These are phyloP conservation scores for Lobosporangium transversale DNA, from an alignment of 192 early-diverging fungal genomes.

Conservation along the genomic window DNA sequence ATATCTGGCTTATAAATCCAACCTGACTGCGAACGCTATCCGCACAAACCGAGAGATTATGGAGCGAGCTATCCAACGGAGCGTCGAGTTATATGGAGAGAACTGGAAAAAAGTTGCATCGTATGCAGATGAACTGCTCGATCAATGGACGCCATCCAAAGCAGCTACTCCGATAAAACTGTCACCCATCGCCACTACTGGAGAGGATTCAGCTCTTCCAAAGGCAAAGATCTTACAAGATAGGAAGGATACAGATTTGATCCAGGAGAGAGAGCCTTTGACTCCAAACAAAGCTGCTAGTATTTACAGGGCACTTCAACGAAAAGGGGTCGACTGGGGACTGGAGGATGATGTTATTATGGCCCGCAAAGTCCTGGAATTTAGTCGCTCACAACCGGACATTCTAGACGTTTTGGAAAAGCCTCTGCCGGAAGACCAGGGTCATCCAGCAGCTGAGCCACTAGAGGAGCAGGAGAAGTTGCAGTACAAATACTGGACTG, in stretches of 20 bases:
- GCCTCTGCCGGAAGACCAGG: background rate
- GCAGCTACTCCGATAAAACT: background rate
- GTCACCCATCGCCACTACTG: background rate
- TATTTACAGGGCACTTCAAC: constrained; percentile 11
- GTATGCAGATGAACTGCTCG: constrained; percentile 8
- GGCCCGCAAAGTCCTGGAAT: constrained; percentile 23
- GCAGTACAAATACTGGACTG: constrained; percentile 20
- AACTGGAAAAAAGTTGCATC: constrained; percentile 41
- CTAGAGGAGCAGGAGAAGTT: background rate
- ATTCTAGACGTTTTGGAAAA: constrained; percentile 12
- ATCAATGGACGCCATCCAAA: constrained; percentile 15
- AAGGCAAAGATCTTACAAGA: background rate
- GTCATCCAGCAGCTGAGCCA: background rate
- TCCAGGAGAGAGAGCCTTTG: background rate
- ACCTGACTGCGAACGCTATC: background rate
- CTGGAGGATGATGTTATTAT: constrained; percentile 47
- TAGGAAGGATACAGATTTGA: background rate
- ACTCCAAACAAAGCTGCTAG: constrained; percentile 5
- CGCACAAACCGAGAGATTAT: background rate
- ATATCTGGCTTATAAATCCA: constrained; percentile 13
- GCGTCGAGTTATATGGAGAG: constrained; percentile 44
- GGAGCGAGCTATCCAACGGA: constrained; percentile 6
- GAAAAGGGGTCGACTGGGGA: constrained; percentile 25
- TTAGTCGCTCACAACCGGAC: background rate
- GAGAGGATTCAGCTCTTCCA: background rate